A percentile compares a stretch with the other conserved stretches of the same genome.
Evolutionary conservation across 371 early-diverging fungal species (phyloP).

Genomic region (Circinella umbellata): DNA sequence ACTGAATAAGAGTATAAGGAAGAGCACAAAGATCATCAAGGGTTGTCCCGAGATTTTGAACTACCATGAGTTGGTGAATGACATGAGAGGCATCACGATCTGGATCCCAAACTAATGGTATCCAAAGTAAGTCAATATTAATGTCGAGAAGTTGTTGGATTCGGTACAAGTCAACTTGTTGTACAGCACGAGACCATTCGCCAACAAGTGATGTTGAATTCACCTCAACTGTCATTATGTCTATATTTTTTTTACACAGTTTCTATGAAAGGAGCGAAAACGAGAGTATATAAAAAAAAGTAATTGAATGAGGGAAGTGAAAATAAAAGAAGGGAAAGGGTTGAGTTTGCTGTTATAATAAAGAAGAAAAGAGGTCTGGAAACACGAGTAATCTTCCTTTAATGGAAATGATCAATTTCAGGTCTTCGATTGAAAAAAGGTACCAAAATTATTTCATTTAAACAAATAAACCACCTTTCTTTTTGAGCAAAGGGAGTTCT

Average conservation of each 20-base stretch:
- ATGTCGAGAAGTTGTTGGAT: conserved; percentile 18
- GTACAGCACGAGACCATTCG: conserved; percentile 41
- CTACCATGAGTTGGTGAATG: conserved; percentile 14
- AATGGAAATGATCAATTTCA: not conserved
- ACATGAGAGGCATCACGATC: conserved; percentile 23
- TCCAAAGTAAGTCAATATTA: conserved; percentile 40
- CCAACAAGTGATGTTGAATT: conserved; percentile 15
- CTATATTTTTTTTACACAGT: too few species aligned
- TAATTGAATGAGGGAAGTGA: not conserved
- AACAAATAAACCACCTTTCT: too few species aligned
- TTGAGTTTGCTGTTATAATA: not conserved
- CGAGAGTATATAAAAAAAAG: not conserved
- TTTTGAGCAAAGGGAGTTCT: too few species aligned
- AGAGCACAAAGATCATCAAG: conserved; percentile 22
- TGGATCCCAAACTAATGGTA: conserved; percentile 25
- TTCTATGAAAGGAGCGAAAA: too few species aligned
- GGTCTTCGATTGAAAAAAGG: not conserved
- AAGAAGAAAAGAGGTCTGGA: not conserved
- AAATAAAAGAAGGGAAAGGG: not conserved
- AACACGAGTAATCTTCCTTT: not conserved
- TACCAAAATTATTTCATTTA: not conserved
- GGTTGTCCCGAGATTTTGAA: conserved; percentile 21
- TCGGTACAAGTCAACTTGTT: conserved; percentile 24
- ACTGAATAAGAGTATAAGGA: conserved; percentile 23
- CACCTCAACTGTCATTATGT: not conserved